phyloP scores from a whole-genome alignment of 1,284 basidiomycete genomes.

The Cryptococcus floricola region DNA sequence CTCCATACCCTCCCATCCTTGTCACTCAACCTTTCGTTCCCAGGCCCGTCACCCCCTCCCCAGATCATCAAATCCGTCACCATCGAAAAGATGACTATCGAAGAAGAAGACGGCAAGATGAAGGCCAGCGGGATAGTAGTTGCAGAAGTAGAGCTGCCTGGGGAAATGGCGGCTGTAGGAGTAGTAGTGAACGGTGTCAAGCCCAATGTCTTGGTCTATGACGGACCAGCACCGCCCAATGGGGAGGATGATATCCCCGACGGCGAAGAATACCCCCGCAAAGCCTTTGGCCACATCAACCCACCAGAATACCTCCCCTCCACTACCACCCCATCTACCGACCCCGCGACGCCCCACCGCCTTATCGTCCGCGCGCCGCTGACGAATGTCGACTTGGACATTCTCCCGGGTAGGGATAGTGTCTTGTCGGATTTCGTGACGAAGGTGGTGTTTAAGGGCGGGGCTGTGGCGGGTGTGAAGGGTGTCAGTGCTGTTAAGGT shows the following conservation, averaged over 20 bases:
- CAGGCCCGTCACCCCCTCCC: constrained; percentile 39
- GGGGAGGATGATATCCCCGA: constrained; percentile 11
- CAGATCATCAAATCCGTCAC: constrained; percentile 44
- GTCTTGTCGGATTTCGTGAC: constrained; percentile 44
- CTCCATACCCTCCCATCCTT: constrained; percentile 30
- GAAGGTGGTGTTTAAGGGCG: constrained; percentile 48
- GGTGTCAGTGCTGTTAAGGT: constrained; percentile 38
- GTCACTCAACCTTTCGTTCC: constrained; percentile 38
- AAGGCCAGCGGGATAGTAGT: constrained; percentile 41
- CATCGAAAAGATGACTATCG: constrained; percentile 46
- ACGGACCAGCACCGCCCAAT: constrained; percentile 32
- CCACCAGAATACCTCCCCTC: constrained; percentile 25
- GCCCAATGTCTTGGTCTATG: constrained; percentile 46
- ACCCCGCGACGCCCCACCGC: constrained; percentile 21
- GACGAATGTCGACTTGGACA: constrained; percentile 38
- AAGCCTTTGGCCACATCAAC: constrained; percentile 32
- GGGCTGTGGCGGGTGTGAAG: constrained; percentile 45
- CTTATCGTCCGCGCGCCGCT: constrained; percentile 43
- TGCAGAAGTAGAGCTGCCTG: constrained; percentile 39
- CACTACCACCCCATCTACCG: constrained; percentile 16
- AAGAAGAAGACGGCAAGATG: constrained; percentile 36
- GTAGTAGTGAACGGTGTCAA: constrained; percentile 36
- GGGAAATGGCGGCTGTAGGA: constrained; percentile 27
- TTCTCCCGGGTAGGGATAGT: constrained; percentile 40
- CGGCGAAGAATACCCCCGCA: constrained; percentile 16